Conservation (phyloP, 2,329 filamentous ascomycete species). For the Fulvia fulva region DNA sequence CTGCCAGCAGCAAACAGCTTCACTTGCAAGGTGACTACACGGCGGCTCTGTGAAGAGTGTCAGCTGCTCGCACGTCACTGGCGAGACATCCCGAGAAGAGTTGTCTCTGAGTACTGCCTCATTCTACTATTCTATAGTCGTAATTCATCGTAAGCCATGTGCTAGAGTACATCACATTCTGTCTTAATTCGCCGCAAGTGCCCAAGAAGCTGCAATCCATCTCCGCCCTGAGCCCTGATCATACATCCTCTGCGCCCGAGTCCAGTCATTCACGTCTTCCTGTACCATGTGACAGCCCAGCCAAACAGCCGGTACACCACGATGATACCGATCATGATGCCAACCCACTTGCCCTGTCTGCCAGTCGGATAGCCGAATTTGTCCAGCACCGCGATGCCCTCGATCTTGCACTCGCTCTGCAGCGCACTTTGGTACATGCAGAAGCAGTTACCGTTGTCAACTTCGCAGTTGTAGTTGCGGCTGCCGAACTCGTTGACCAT, state of each 20-base stretch:
- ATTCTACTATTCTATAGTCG: neutral
- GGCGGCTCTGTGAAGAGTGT: neutral
- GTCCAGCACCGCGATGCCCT: constrained; percentile 63
- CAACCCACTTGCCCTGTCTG: constrained; percentile 61
- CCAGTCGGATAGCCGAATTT: constrained; percentile 63
- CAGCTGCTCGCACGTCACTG: neutral
- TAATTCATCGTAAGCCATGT: neutral
- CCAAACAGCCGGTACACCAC: constrained; percentile 64
- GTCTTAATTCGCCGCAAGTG: neutral
- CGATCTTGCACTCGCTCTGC: constrained; percentile 60
- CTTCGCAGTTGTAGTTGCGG: constrained; percentile 57
- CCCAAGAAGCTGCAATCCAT: neutral
- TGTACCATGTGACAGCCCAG: constrained; percentile 48
- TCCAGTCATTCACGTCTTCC: constrained; percentile 12
- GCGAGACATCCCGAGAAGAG: neutral
- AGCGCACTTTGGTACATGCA: constrained; percentile 68
- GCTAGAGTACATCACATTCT: neutral
- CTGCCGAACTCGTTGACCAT: constrained; percentile 81
- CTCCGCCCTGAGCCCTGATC: neutral
- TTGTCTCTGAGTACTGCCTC: neutral
- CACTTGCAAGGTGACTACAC: neutral
- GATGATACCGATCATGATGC: constrained; percentile 70
- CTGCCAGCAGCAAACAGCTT: neutral
- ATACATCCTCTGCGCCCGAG: neutral
- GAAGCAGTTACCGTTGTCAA: constrained; percentile 43